Percentiles rank a stretch among this genome's conserved stretches.
Evolutionary conservation across 2,329 filamentous ascomycete species (phyloP).

Genomic region (Lizonia empirigonia): DNA sequence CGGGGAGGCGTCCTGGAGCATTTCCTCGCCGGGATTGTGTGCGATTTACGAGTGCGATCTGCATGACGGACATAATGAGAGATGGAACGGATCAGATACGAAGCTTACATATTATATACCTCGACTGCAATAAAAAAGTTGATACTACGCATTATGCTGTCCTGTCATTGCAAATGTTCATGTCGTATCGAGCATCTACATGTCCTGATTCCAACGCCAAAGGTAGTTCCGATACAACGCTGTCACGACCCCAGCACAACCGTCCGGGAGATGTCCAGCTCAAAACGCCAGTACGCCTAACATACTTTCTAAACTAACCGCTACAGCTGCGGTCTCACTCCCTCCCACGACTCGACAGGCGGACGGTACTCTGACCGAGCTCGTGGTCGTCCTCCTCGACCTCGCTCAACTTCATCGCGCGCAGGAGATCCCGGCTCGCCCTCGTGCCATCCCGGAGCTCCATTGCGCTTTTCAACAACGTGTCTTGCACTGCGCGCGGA

Average conservation of each 20-base stretch:
- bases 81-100: not conserved
- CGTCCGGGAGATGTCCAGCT: not conserved
- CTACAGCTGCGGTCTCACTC: not conserved
- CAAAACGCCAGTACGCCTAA: not conserved
- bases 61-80: not conserved
- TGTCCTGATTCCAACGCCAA: not conserved
- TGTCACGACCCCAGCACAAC: not conserved
- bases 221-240: not conserved
- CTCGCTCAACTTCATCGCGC: conserved; percentile 40
- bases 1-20: no score
- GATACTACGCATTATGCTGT: not conserved
- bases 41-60: not conserved
- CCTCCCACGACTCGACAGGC: conserved; percentile 11
- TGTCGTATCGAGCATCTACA: not conserved
- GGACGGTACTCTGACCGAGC: conserved; percentile 17
- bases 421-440: conserved; percentile 39
- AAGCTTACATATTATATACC: not conserved
- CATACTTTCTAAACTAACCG: not conserved
- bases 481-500: conserved; percentile 26
- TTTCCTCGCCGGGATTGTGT: not conserved
- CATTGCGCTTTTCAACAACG: conserved; percentile 38
- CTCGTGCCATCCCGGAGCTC: conserved; percentile 40
- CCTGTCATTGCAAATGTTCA: not conserved
- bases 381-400: conserved; percentile 23
- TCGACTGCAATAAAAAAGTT: not conserved